Conservation (phyloP, 805 yeast genomes). For the Kodamaea kaohsiungensis region DNA sequence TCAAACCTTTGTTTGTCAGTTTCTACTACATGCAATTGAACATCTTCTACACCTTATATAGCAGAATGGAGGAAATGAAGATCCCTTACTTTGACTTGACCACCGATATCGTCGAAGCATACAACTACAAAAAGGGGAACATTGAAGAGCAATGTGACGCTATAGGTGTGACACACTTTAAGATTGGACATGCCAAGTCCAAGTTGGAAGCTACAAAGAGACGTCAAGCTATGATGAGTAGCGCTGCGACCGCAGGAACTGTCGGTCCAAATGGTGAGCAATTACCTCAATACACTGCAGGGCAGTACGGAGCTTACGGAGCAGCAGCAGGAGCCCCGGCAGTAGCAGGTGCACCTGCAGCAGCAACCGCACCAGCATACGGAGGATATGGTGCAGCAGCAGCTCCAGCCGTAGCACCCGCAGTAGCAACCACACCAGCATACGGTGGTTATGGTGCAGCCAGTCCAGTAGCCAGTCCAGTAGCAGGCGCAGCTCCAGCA, state of each 20-base stretch:
- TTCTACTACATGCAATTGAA: constrained; percentile 97
- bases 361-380: constrained; percentile 6
- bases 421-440: constrained; percentile 10
- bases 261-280: constrained; percentile 23
- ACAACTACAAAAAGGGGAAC: constrained; percentile 79
- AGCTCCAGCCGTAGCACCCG: constrained; percentile 14
- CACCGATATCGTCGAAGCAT: constrained; percentile 82
- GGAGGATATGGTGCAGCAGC: background rate
- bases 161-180: constrained; percentile 87
- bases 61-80: constrained; percentile 91
- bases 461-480: constrained; percentile 13
- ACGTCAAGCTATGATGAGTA: constrained; percentile 55
- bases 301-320: constrained; percentile 18
- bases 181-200: constrained; percentile 81
- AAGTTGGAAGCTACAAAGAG: constrained; percentile 82
- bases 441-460: constrained; percentile 13
- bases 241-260: constrained; percentile 17
- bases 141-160: constrained; percentile 88
- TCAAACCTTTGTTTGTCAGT: constrained; percentile 89
- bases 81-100: constrained; percentile 92
- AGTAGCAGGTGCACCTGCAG: constrained; percentile 2
- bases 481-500: constrained; percentile 18
- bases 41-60: constrained; percentile 89
- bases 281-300: constrained; percentile 24
- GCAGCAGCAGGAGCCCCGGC: constrained; percentile 14